Evolutionary conservation across 257 asterid genomes (phyloP).

Genomic region (Agastache rugosa): DNA sequence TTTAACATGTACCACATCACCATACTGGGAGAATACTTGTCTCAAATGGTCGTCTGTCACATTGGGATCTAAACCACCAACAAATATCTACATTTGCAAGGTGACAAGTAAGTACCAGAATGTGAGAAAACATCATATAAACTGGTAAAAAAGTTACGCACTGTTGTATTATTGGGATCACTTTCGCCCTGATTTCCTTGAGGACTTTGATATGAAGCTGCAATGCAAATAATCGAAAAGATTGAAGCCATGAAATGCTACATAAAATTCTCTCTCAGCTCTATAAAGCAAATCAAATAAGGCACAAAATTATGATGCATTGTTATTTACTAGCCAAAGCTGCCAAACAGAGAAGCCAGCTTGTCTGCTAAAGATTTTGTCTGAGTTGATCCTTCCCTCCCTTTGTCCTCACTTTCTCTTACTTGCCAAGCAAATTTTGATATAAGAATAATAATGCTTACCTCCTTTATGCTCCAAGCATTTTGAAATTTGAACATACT

Average conservation of each 20-base stretch:
- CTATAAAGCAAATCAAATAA: background rate
- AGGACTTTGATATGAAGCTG: constrained; percentile 70
- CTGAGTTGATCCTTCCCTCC: background rate
- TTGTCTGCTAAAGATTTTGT: background rate
- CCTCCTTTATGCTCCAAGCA: constrained; percentile 10
- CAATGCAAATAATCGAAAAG: constrained; percentile 45
- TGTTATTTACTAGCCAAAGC: background rate
- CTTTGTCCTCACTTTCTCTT: background rate
- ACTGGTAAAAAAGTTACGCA: constrained; percentile 51
- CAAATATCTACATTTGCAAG: constrained; percentile 70
- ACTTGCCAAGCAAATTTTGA: constrained; percentile 3
- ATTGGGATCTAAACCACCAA: constrained; percentile 81
- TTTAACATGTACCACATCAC: constrained; percentile 80
- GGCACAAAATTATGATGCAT: background rate
- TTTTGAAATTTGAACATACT: constrained; percentile 17
- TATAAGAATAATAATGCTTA: background rate
- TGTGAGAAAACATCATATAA: background rate
- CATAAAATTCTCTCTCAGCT: background rate
- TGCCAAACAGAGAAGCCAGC: background rate
- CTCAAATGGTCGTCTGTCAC: constrained; percentile 83
- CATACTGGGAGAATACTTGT: constrained; percentile 80
- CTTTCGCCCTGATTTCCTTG: constrained; percentile 84
- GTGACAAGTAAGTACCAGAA: constrained; percentile 17
- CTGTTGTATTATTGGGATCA: constrained; percentile 93
- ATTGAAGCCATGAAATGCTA: constrained; percentile 23